These are phyloP conservation scores for Maudiozyma saulgeensis DNA, from an alignment of 805 yeast genomes.

Conservation along the genomic window DNA sequence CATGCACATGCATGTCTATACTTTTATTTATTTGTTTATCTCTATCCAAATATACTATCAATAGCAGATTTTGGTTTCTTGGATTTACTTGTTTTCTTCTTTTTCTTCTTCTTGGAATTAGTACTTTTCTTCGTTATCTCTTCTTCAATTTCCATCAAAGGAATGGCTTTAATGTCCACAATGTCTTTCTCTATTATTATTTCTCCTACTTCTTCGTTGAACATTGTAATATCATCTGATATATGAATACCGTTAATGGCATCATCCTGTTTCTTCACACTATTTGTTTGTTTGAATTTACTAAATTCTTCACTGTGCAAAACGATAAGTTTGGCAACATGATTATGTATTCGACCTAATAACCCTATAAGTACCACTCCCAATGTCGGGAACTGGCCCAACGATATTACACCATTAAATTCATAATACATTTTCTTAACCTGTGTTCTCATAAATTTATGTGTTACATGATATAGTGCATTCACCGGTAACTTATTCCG, in stretches of 20 bases:
- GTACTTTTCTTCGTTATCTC: background rate
- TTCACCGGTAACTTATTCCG: conserved; percentile 16
- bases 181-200: conserved; percentile 6
- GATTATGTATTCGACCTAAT: conserved; percentile 36
- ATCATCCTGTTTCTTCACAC: background rate
- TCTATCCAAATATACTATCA: conserved; percentile 63
- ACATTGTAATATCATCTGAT: background rate
- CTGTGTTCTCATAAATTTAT: conserved; percentile 28
- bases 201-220: conserved; percentile 29
- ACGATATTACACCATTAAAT: conserved; percentile 57
- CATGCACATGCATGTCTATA: no score
- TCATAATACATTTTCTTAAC: conserved; percentile 46
- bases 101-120: conserved; percentile 1
- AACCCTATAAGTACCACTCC: conserved; percentile 62
- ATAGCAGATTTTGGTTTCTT: conserved; percentile 48
- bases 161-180: background rate
- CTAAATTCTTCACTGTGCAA: conserved; percentile 12
- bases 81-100: conserved; percentile 32
- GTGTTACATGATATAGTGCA: conserved; percentile 9
- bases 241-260: background rate
- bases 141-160: background rate
- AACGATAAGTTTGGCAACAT: conserved; percentile 13
- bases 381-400: conserved; percentile 67
- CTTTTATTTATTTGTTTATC: background rate
- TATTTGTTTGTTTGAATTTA: background rate